phyloP scores from a whole-genome alignment of 2,329 filamentous ascomycete genomes.

The Alternaria solani region DNA sequence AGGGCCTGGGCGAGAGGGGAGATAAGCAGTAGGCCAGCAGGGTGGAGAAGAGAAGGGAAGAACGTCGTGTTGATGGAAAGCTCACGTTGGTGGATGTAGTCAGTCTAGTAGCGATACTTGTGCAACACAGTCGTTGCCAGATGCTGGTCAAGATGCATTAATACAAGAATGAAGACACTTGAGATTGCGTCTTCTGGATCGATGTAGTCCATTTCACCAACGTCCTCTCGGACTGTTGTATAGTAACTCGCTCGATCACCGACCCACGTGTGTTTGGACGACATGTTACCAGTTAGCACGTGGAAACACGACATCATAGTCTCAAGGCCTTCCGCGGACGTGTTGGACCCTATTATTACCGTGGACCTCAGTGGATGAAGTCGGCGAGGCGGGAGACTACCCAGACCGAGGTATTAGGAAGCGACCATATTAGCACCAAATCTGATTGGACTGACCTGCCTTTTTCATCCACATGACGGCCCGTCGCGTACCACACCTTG shows the following conservation, averaged over 20 bases:
- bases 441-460: neutral
- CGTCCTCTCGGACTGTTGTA: neutral
- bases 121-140: neutral
- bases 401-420: neutral
- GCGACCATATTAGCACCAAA: neutral
- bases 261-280: neutral
- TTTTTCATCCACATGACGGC: neutral
- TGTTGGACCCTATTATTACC: neutral
- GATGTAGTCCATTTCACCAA: neutral
- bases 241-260: neutral
- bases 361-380: neutral
- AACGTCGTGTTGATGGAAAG: neutral
- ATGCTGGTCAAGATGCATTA: neutral
- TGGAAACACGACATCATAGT: neutral
- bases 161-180: neutral
- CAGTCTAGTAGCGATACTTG: neutral
- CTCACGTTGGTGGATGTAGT: neutral
- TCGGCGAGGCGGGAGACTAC: neutral
- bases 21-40: conserved; percentile 15
- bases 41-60: neutral
- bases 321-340: neutral
- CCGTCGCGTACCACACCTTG: conserved; percentile 2
- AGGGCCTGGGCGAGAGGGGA: conserved; percentile 33
- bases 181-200: neutral
- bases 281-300: neutral